These are phyloP conservation scores for Cryptococcus depauperatus DNA, from an alignment of 1,284 basidiomycete species.

Conservation along the genomic window DNA sequence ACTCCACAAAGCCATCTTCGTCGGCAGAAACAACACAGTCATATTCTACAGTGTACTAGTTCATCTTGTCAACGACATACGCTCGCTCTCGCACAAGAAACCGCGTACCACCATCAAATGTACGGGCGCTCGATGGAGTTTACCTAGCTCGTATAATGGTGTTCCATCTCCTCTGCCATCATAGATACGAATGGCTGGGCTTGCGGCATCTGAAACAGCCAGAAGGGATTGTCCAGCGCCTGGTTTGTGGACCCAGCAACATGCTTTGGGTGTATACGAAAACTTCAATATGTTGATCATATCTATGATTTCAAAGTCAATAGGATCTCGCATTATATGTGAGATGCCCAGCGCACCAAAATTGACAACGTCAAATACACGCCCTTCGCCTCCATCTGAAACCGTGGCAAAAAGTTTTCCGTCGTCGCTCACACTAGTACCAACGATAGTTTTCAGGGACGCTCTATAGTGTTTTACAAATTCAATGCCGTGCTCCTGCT, in stretches of 20 bases:
- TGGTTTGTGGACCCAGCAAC: constrained; percentile 85
- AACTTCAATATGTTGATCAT: constrained; percentile 98
- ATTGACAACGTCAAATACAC: constrained; percentile 96
- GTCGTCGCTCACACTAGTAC: constrained; percentile 80
- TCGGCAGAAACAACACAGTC: constrained; percentile 92
- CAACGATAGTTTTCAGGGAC: constrained; percentile 70
- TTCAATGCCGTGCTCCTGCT: constrained; percentile 83
- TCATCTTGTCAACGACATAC: neutral
- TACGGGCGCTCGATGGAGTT: constrained; percentile 75
- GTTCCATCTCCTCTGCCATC: constrained; percentile 79
- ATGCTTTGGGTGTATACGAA: constrained; percentile 70
- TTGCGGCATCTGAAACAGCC: constrained; percentile 76
- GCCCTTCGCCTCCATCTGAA: constrained; percentile 73
- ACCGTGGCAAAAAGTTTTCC: constrained; percentile 86
- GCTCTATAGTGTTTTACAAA: constrained; percentile 93
- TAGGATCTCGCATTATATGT: neutral
- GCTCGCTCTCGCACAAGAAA: neutral
- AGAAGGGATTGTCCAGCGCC: constrained; percentile 81
- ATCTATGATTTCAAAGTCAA: constrained; percentile 50
- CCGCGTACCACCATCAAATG: constrained; percentile 76
- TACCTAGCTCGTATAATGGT: constrained; percentile 65
- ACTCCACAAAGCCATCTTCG: constrained; percentile 89
- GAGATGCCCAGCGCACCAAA: constrained; percentile 59
- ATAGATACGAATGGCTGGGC: constrained; percentile 74
- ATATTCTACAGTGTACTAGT: constrained; percentile 78